Evolutionary conservation across 2,329 filamentous ascomycete genomes (phyloP), one percentile per base, ranked within the genome.

Genomic region (Pseudocercospora eumusae): DNA sequence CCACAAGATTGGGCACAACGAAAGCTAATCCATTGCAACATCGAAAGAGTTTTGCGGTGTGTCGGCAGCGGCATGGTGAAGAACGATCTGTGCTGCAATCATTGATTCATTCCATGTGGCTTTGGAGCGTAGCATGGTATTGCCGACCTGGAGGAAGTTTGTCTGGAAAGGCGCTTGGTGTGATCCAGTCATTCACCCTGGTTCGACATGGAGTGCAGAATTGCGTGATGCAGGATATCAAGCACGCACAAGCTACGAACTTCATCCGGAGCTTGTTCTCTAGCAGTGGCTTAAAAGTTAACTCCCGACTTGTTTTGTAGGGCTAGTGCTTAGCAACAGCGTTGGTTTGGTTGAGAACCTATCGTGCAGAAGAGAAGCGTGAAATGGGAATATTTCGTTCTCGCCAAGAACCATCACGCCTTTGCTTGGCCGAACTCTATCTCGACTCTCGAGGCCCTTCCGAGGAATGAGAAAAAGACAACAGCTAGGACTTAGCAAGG

Each of bases 141-240:
- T 45, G 54, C 54, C 54, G 54, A 42, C 33, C 28, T 44, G 54
- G 23, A 3, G 18, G 54, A 56, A 56, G 2, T 56, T 31, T 56
- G 54, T 56, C 40, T 56, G n/a, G 1, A 13, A 9, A 25, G 21
- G 33, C n/a, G 33, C 20, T 56, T 52, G 15, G 25, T 52, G 3
- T 2, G 21, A n/a, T 45, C 54, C 54, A 56, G 21, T 56, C n/a
- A 18, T 45, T 18, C 13, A 45, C 18, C 54, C 54, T 28, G 21
- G 21, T 23, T n/a, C 21, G n/a, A 44, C 54, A 56, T 56, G 54
- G 54, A 44, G 40, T 23, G 54, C 54, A 44, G 33, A 23, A 56
- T 56, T 23, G 54, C 54, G 54, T 56, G 54, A 56, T 56, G 21
- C 54, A 56, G 54, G 54, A 56, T 56, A 56, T 56, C 36, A 40